Evolutionary conservation across 164 flowering plant species (phyloP).

Genomic region (Vitis rupestris): DNA sequence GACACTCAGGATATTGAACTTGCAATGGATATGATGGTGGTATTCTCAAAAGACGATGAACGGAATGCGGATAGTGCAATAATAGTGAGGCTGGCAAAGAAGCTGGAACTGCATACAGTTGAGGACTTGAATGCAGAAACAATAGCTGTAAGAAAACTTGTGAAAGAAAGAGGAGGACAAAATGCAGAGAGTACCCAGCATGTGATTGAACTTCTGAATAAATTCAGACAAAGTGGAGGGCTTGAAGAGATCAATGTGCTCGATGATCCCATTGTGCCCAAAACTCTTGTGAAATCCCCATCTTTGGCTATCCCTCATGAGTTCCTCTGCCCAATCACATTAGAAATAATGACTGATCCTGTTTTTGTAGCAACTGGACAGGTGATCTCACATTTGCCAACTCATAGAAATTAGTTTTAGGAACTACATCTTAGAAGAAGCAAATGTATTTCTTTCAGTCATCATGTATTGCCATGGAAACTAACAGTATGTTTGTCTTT

Average conservation of each 20-base stretch:
- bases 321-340: constrained; percentile 73
- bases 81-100: constrained; percentile 70
- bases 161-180: constrained; percentile 41
- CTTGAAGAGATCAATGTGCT: constrained; percentile 35
- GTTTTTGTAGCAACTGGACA: constrained; percentile 79
- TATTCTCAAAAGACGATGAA: constrained; percentile 53
- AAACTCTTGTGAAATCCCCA: constrained; percentile 31
- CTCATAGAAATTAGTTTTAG: no score
- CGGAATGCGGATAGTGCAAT: constrained; percentile 74
- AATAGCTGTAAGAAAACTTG: constrained; percentile 47
- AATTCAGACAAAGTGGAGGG: constrained; percentile 59
- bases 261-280: constrained; percentile 37
- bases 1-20: constrained; percentile 86
- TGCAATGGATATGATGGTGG: constrained; percentile 87
- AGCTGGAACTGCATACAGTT: constrained; percentile 55
- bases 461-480: neutral
- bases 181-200: constrained; percentile 48
- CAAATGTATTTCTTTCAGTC: neutral
- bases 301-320: constrained; percentile 61
- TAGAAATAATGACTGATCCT: constrained; percentile 82
- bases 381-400: constrained; percentile 31
- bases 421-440: no score
- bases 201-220: constrained; percentile 50
- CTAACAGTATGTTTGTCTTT: constrained; percentile 7
- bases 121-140: constrained; percentile 60